A percentile compares a stretch with the other conserved stretches of the same genome.
Evolutionary conservation across 202 grass and related monocot genomes (phyloP).

Genomic region (Carex sylvatica): DNA sequence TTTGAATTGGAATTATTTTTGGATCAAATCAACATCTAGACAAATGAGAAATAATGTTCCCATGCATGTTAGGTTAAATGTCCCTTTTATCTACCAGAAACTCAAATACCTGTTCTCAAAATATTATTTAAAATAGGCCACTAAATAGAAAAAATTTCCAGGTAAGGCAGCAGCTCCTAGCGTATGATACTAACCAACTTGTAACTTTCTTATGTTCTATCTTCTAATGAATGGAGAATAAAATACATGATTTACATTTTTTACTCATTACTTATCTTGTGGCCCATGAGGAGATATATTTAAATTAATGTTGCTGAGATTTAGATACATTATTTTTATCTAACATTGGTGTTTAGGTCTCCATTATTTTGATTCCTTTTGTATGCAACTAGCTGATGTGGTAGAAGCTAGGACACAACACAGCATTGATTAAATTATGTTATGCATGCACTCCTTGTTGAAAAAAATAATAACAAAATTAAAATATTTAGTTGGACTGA

Average conservation of each 20-base stretch:
- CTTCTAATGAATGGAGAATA: too few relatives aligned
- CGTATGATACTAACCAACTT: too few relatives aligned
- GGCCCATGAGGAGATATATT: neutral
- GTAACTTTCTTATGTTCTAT: too few relatives aligned
- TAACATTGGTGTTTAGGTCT: neutral
- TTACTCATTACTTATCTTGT: neutral
- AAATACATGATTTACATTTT: neutral
- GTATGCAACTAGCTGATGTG: neutral
- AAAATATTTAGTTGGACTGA: neutral
- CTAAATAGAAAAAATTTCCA: neutral
- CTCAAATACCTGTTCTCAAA: neutral
- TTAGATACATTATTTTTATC: neutral
- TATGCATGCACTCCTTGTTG: neutral
- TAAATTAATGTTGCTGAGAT: conserved; percentile 3
- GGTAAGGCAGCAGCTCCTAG: neutral
- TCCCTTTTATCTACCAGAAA: conserved; percentile 6
- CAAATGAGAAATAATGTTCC: neutral
- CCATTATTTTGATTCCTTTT: neutral
- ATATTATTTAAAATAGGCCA: neutral
- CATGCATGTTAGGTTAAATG: conserved; percentile 4
- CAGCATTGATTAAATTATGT: neutral
- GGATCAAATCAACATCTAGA: neutral
- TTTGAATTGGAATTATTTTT: neutral
- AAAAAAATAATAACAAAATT: neutral
- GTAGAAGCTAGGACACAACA: neutral